Evolutionary conservation across 371 early-diverging fungal species (phyloP).

Genomic region (Fennellomyces sp.): DNA sequence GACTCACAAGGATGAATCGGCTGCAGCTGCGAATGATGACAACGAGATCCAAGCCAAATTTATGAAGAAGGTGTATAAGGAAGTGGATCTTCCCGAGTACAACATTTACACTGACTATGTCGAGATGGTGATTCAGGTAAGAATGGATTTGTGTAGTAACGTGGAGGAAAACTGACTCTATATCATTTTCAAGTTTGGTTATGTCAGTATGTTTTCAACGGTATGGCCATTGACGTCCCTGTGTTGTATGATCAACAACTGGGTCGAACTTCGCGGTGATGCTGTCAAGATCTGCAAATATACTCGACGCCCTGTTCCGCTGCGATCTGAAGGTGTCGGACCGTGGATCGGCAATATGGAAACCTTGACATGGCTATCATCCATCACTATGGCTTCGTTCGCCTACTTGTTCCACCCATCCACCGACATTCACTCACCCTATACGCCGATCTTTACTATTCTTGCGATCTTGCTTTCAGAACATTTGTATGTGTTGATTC

Average conservation of each 20-base stretch:
- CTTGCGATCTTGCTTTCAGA: slow-evolving; percentile 45
- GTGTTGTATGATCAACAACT: slow-evolving; percentile 83
- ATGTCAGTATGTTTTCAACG: slow-evolving; percentile 84
- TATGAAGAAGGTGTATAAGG: slow-evolving; percentile 49
- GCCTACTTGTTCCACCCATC: slow-evolving; percentile 68
- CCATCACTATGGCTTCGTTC: slow-evolving; percentile 76
- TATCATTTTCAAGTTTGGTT: slow-evolving; percentile 67
- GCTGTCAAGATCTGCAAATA: slow-evolving; percentile 85
- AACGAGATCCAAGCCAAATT: slow-evolving; percentile 38
- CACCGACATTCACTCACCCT: slow-evolving; percentile 46
- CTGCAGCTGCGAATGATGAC: slow-evolving; percentile 12
- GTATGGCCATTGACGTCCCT: slow-evolving; percentile 86
- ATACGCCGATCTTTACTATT: slow-evolving; percentile 46
- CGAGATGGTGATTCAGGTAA: slow-evolving; percentile 88
- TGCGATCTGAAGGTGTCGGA: slow-evolving; percentile 81
- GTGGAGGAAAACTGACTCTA: neutral
- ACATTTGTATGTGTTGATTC: slow-evolving; percentile 42
- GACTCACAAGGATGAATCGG: slow-evolving; percentile 11
- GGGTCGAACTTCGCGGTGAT: slow-evolving; percentile 87
- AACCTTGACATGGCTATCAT: slow-evolving; percentile 69
- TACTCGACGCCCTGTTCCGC: slow-evolving; percentile 77
- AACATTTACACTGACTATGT: slow-evolving; percentile 87
- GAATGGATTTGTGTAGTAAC: neutral
- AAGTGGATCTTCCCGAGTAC: slow-evolving; percentile 73
- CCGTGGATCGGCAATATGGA: slow-evolving; percentile 82